Percentiles rank a stretch among this genome's conserved stretches.
phyloP scores from a whole-genome alignment of 169 alveolate genomes.

The Cryptosporidium bovis region DNA sequence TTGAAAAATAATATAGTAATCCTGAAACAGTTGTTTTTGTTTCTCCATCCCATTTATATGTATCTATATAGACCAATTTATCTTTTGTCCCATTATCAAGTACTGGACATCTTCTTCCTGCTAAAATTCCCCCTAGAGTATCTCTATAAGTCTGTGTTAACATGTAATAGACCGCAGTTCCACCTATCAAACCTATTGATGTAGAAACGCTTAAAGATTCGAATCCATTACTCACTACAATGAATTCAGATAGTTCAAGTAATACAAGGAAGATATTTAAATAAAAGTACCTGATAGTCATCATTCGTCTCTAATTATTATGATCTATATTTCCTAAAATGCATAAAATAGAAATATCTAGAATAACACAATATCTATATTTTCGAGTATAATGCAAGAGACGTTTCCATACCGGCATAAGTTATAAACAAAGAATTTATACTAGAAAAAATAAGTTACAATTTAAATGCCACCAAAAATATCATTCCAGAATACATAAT shows the following conservation, averaged over 20 bases:
- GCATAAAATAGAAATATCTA: background rate
- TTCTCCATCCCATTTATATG: constrained; percentile 71
- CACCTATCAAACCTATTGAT: constrained; percentile 38
- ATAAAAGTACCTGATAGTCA: background rate
- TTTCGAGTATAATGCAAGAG: constrained; percentile 53
- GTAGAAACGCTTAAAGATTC: constrained; percentile 44
- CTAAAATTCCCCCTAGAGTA: constrained; percentile 58
- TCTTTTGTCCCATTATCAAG: constrained; percentile 64
- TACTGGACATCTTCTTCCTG: constrained; percentile 62
- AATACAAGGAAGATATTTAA: background rate
- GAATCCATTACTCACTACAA: constrained; percentile 19
- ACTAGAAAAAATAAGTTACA: too few species aligned
- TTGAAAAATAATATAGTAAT: constrained; percentile 32
- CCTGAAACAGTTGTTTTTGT: constrained; percentile 47
- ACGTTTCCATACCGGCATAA: constrained; percentile 60
- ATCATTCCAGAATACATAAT: too few species aligned
- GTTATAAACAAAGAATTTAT: background rate
- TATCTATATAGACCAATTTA: constrained; percentile 17
- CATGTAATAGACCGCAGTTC: constrained; percentile 67
- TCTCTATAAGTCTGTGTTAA: constrained; percentile 61
- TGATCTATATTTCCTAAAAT: background rate
- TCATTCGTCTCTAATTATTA: background rate
- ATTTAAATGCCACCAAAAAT: too few species aligned
- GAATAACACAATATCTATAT: background rate
- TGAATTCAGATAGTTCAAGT: background rate